Percentiles rank a stretch among this genome's conserved stretches.
These are phyloP conservation scores for Arctium minus DNA, from an alignment of 129 eudicot genomes.

Conservation along the genomic window DNA sequence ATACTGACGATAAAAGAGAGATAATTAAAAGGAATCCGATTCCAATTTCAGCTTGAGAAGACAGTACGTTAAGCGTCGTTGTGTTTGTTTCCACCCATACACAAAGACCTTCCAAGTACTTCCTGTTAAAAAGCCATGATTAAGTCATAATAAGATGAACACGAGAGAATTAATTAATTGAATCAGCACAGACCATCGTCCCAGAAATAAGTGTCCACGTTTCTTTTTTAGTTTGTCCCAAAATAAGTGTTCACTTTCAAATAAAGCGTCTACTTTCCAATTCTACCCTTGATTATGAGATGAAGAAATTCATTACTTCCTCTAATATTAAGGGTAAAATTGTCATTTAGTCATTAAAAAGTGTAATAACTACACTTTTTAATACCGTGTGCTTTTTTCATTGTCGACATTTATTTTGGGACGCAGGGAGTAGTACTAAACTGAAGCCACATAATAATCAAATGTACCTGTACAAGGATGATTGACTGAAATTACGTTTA, in stretches of 20 bases:
- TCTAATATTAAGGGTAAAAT: neutral
- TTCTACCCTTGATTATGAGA: neutral
- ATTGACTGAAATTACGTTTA: conserved; percentile 60
- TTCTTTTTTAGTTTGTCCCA: too few species aligned
- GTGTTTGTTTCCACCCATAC: conserved; percentile 89
- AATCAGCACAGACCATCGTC: neutral
- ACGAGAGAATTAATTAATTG: neutral
- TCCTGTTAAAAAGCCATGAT: conserved; percentile 39
- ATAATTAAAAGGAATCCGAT: conserved; percentile 69
- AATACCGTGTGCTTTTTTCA: neutral
- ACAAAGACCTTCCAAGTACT: conserved; percentile 77
- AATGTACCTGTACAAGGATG: conserved; percentile 64
- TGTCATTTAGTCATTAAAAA: neutral
- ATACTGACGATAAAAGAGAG: conserved; percentile 80
- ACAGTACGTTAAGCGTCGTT: conserved; percentile 65
- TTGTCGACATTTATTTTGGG: neutral
- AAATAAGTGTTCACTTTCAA: neutral
- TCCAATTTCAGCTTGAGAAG: conserved; percentile 87
- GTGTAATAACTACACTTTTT: neutral
- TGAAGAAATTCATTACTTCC: neutral
- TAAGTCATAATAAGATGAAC: neutral
- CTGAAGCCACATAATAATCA: neutral
- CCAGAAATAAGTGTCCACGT: too few species aligned
- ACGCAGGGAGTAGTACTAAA: neutral
- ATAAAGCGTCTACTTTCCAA: neutral